These are phyloP conservation scores for Angomonas ambiguus DNA, from an alignment of 208 protist species.

Conservation along the genomic window DNA sequence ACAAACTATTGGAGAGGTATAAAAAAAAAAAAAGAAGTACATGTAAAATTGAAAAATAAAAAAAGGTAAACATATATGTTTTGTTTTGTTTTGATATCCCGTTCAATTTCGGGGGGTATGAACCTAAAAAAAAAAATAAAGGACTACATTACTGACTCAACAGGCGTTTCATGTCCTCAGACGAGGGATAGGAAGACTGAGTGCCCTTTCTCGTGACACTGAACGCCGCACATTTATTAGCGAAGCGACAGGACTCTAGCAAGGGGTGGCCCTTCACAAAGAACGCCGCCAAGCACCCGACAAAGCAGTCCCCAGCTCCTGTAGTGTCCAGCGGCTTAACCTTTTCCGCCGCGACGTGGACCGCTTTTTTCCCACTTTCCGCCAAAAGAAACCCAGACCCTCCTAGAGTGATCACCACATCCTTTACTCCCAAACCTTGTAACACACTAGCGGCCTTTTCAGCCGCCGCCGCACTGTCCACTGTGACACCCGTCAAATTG, in stretches of 20 bases:
- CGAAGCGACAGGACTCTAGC: conserved; percentile 64
- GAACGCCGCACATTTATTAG: conserved; percentile 78
- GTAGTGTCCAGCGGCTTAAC: conserved; percentile 92
- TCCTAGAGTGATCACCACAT: conserved; percentile 91
- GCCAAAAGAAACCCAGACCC: conserved; percentile 64
- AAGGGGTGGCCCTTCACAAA: conserved; percentile 65
- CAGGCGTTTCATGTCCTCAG: not conserved
- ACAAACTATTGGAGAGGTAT: not conserved
- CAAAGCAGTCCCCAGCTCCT: conserved; percentile 92
- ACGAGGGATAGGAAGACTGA: conserved; percentile 76
- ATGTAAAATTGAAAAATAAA: conserved; percentile 10
- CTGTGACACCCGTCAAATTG: conserved; percentile 74
- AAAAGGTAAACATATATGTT: conserved; percentile 7
- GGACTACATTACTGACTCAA: not conserved
- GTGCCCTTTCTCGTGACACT: conserved; percentile 90
- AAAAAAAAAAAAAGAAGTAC: conserved; percentile 14
- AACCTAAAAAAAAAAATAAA: conserved; percentile 12
- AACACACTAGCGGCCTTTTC: conserved; percentile 48
- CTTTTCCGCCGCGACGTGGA: conserved; percentile 42
- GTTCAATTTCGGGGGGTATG: not conserved
- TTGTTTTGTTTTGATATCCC: not conserved
- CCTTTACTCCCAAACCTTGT: conserved; percentile 54
- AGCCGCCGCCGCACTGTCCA: conserved; percentile 57
- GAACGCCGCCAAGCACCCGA: conserved; percentile 90
- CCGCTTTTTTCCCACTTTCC: conserved; percentile 35